phyloP scores from a whole-genome alignment of 768 basidiomycete genomes.

The Serendipita sp. region DNA sequence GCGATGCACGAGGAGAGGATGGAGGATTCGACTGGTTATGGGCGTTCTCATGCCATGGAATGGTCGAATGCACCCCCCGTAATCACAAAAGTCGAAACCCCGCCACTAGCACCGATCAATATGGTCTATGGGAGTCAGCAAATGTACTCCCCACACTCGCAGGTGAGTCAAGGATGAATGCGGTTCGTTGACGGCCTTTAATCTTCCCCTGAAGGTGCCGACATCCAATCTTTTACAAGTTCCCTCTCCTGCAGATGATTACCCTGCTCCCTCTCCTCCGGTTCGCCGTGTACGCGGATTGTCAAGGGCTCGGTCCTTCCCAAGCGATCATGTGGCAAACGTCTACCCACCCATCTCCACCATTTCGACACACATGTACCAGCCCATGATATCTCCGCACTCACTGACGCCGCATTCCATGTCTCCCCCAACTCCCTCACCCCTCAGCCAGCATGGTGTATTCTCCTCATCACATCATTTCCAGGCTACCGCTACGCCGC shows the following conservation, averaged over 20 bases:
- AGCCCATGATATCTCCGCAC: neutral
- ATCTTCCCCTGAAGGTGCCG: neutral
- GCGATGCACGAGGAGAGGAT: no score
- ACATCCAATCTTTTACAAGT: neutral
- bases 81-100: neutral
- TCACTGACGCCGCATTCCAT: neutral
- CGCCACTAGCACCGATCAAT: neutral
- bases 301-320: slow-evolving; percentile 3
- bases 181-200: neutral
- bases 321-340: neutral
- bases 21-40: no score
- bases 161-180: neutral
- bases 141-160: neutral
- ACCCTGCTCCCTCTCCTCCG: neutral
- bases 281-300: neutral
- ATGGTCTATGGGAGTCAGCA: neutral
- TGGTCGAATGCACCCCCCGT: neutral
- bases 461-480: neutral
- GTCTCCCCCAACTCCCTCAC: neutral
- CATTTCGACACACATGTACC: neutral
- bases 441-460: neutral
- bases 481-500: neutral
- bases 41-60: neutral
- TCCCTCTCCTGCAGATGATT: neutral
- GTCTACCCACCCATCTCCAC: neutral